These are phyloP conservation scores for Elsinoe perseae DNA, from an alignment of 2,329 filamentous ascomycete genomes.

Conservation along the genomic window DNA sequence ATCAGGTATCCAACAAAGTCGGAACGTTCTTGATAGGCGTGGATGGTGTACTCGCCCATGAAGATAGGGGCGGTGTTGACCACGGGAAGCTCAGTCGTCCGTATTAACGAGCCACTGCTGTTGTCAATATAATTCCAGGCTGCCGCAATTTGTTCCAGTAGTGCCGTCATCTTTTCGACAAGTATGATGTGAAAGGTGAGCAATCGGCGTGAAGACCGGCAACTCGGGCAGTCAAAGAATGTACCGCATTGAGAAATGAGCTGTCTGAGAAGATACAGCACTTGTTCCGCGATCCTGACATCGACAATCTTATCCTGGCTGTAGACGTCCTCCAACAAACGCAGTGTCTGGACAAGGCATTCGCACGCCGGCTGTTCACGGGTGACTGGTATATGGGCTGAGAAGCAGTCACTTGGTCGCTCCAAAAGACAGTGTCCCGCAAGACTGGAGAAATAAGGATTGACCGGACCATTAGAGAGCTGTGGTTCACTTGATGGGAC, in stretches of 20 bases:
- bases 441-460: background rate
- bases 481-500: no score
- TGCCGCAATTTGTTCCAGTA: background rate
- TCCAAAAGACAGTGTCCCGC: background rate
- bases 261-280: background rate
- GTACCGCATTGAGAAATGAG: background rate
- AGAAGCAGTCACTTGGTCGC: background rate
- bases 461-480: background rate
- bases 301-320: background rate
- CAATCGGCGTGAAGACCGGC: background rate
- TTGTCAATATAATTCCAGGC: background rate
- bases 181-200: background rate
- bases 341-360: background rate
- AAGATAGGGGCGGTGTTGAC: background rate
- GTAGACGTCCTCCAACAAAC: background rate
- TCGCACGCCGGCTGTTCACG: background rate
- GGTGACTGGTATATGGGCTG: background rate
- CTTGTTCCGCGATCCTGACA: background rate
- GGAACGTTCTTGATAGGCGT: background rate
- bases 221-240: background rate
- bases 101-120: no score
- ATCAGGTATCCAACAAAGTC: background rate
- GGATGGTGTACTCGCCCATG: background rate
- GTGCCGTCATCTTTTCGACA: background rate
- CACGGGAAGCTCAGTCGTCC: background rate